A percentile compares a stretch with the other conserved stretches of the same genome.
phyloP scores from a whole-genome alignment of 208 protist genomes.

The Crithidia sp. region DNA sequence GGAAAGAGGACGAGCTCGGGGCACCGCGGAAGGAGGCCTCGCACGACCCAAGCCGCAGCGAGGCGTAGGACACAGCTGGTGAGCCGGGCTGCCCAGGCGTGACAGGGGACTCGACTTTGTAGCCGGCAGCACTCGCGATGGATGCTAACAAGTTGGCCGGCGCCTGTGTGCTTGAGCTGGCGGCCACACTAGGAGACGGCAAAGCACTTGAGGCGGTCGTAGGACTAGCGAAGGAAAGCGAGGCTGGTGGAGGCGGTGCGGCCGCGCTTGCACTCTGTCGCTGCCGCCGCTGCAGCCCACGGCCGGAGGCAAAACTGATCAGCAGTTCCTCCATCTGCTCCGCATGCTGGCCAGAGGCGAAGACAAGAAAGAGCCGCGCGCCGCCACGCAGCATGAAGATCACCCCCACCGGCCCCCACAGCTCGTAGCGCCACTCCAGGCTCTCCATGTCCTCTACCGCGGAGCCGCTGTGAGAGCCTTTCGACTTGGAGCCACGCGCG shows the following conservation, averaged over 20 bases:
- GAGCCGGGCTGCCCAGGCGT: constrained; percentile 6
- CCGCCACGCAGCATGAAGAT: constrained; percentile 35
- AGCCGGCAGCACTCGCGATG: too few relatives aligned
- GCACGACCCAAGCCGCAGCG: constrained; percentile 1
- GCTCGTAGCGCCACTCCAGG: constrained; percentile 39
- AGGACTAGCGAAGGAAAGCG: neutral
- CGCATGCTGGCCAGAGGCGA: constrained; percentile 17
- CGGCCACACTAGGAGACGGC: neutral
- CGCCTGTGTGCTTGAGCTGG: neutral
- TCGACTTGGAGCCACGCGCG: neutral
- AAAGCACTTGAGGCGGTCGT: neutral
- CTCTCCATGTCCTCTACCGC: neutral
- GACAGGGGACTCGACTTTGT: neutral
- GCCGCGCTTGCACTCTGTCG: neutral
- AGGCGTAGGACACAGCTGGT: constrained; percentile 6
- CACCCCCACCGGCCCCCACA: constrained; percentile 50
- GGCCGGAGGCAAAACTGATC: constrained; percentile 18
- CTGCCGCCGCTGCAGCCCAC: constrained; percentile 10
- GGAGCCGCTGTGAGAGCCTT: constrained; percentile 5
- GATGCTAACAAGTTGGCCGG: neutral
- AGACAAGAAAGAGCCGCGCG: constrained; percentile 38
- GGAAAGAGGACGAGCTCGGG: neutral
- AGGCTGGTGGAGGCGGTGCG: too few relatives aligned
- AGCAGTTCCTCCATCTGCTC: constrained; percentile 32
- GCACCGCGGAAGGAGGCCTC: constrained; percentile 2